Percentiles rank a stretch among this genome's conserved stretches.
These are phyloP conservation scores for Neurospora intermedia DNA, from an alignment of 495 filamentous ascomycete species.

Conservation along the genomic window DNA sequence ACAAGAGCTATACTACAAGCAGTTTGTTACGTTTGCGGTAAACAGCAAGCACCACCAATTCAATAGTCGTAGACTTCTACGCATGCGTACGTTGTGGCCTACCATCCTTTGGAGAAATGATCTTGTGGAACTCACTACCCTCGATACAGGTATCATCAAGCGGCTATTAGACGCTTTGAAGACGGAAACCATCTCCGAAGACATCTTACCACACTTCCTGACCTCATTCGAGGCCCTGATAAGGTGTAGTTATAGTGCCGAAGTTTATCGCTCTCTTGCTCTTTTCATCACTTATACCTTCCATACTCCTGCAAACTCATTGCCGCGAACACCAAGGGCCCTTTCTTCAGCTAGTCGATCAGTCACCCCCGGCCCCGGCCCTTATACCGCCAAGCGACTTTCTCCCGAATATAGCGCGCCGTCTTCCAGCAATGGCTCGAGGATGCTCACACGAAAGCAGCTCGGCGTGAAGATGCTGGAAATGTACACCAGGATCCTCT, in stretches of 20 bases:
- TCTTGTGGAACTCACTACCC: constrained; percentile 10
- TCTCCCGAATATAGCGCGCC: constrained; percentile 17
- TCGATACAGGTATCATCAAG: constrained; percentile 66
- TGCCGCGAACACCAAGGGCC: constrained; percentile 42
- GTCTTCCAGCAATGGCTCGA: constrained; percentile 9
- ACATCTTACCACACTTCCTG: constrained; percentile 64
- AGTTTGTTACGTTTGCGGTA: constrained; percentile 74
- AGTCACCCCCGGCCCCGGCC: constrained; percentile 20
- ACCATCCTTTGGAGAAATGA: background rate
- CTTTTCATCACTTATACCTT: constrained; percentile 89
- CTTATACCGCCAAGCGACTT: constrained; percentile 19
- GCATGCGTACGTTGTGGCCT: constrained; percentile 67
- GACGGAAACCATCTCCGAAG: constrained; percentile 59
- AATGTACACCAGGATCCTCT: constrained; percentile 77
- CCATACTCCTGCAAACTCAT: constrained; percentile 48
- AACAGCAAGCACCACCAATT: constrained; percentile 85
- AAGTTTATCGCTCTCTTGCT: constrained; percentile 76
- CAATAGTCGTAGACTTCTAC: constrained; percentile 70
- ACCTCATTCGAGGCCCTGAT: constrained; percentile 66
- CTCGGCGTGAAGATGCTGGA: constrained; percentile 67
- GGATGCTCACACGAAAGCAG: constrained; percentile 41
- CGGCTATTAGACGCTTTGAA: constrained; percentile 84
- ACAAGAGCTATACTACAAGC: constrained; percentile 81
- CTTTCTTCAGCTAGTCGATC: constrained; percentile 28
- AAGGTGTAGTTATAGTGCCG: constrained; percentile 65